Base-by-base conservation (phyloP, 148 eudicot species). In the Rhododendron henanense region DNA sequence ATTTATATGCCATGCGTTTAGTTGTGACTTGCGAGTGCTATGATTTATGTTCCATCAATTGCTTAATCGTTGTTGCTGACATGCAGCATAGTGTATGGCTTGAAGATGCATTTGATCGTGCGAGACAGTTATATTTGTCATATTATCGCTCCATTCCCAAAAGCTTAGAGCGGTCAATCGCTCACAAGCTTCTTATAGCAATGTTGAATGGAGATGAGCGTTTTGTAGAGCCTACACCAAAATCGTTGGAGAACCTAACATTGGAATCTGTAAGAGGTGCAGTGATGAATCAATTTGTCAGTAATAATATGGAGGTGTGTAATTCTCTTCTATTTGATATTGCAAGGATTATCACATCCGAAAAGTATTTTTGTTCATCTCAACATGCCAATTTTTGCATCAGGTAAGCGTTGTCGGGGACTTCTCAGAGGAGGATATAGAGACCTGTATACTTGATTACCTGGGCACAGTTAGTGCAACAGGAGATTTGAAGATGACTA, bases 41-140 rank as follows among this genome's bases (percentile, higher is more conserved):
- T 25, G 9, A 48, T 50, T 39, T 33, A 50, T 84, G 78, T 65
- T 81, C 33, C 31, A 73, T 53, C 5, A 59, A 21, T 53, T 77
- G 14, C 14, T 84, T 33, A 65, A 67, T 73, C 74, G 31, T 73
- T 84, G 78, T 87, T 86, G 53, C 59, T 86, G 86, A 86, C 69
- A 41, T 93, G 92, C 99, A 97, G 99, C 98, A 94, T 92, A 95
- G 99, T 83, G 99, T 97, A 61, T 97, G 99, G 99, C 88, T 97
- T 88, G 98, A 97, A 31, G 99, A 97, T 94, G 99, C 99, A 44
- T 94, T 95, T 87, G 99, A 97, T 88, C 92, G 99, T 90, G 98
- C 99, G 81, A 95, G 92, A 81, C 98, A 97, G 83, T 85, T 97
- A 86, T 97, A 97, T 90, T 85, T 97, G 91, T 95, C 99, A 63